Conservation (phyloP, 257 asterid genomes). For the Datura wrightii region DNA sequence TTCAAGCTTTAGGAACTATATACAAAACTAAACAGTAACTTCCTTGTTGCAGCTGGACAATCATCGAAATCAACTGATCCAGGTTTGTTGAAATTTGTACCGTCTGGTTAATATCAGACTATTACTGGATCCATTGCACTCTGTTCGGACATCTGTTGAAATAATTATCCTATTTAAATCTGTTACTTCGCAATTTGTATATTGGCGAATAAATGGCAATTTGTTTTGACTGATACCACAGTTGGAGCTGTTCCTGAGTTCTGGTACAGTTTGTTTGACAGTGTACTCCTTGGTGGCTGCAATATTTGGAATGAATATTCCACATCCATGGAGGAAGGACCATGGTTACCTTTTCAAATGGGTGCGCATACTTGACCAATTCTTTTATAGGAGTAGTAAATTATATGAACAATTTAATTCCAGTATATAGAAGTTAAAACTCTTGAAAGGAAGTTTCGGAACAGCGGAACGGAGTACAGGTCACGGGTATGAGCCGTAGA, state of each 20-base stretch:
- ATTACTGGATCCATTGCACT: background rate
- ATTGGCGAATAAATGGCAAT: background rate
- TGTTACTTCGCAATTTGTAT: background rate
- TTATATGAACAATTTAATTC: background rate
- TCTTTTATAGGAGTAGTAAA: background rate
- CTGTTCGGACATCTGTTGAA: background rate
- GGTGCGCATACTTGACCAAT: slow-evolving; percentile 46
- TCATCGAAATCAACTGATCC: slow-evolving; percentile 94
- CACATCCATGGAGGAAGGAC: slow-evolving; percentile 70
- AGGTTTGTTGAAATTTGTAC: slow-evolving; percentile 51
- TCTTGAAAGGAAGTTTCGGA: background rate
- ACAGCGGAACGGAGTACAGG: no score
- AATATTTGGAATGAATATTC: slow-evolving; percentile 93
- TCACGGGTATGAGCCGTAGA: background rate
- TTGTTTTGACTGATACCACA: slow-evolving; percentile 38
- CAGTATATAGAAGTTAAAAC: background rate
- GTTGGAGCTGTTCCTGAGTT: slow-evolving; percentile 91
- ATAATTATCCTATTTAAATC: background rate
- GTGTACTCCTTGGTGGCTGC: slow-evolving; percentile 80
- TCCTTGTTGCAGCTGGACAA: slow-evolving; percentile 77
- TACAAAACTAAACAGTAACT: background rate
- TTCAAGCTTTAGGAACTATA: background rate
- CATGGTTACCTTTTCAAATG: slow-evolving; percentile 82
- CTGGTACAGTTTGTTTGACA: slow-evolving; percentile 75
- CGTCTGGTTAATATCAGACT: background rate